These are phyloP conservation scores for Dicorynia guianensis DNA, from an alignment of 306 rosid genomes.

Conservation along the genomic window DNA sequence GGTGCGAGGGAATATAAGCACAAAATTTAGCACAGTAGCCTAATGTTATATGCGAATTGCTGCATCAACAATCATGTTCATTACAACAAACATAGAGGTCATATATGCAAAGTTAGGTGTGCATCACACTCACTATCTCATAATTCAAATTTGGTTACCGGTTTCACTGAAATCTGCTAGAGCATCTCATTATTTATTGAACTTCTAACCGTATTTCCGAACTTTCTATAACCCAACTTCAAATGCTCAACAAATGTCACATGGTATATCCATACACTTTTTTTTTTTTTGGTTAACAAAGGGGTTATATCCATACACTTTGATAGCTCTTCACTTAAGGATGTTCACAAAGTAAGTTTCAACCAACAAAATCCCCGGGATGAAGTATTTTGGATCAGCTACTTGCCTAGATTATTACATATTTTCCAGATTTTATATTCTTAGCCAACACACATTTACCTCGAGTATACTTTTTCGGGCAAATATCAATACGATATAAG, in stretches of 20 bases:
- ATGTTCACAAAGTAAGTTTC: neutral
- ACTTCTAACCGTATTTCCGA: neutral
- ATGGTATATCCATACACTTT: neutral
- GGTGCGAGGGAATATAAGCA: conserved; percentile 22
- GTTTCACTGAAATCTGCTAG: neutral
- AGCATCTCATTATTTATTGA: conserved; percentile 1
- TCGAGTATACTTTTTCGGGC: neutral
- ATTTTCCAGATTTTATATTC: neutral
- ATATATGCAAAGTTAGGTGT: neutral
- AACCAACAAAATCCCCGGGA: neutral
- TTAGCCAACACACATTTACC: neutral
- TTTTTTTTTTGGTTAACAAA: too few species aligned
- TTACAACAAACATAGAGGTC: neutral
- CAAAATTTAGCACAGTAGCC: neutral
- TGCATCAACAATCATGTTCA: neutral
- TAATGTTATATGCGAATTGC: conserved; percentile 9
- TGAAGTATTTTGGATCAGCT: neutral
- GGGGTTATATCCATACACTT: neutral
- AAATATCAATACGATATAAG: conserved; percentile 18
- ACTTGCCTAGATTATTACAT: neutral
- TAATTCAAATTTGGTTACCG: neutral
- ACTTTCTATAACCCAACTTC: neutral
- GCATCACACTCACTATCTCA: neutral
- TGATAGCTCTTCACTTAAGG: neutral
- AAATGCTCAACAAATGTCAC: conserved; percentile 10